Percentiles rank a stretch among this genome's conserved stretches.
phyloP scores from a whole-genome alignment of 2,329 filamentous ascomycete species.

The Cryphonectria carpinicola region DNA sequence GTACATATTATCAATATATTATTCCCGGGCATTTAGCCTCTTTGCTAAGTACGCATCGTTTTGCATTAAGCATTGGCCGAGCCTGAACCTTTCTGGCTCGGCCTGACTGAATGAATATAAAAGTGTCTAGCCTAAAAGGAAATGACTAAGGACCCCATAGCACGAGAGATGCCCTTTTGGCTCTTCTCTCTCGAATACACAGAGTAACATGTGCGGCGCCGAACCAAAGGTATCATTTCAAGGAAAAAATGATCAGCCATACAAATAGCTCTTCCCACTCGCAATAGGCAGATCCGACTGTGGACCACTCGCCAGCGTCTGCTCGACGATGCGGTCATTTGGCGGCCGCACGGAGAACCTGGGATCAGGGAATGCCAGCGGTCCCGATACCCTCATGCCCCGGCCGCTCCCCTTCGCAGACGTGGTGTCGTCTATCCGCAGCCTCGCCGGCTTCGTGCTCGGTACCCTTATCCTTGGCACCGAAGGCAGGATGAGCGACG shows the following conservation, averaged over 20 bases:
- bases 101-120: not conserved
- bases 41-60: slow-evolving; percentile 18
- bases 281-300: slow-evolving; percentile 38
- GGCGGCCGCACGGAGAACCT: slow-evolving; percentile 27
- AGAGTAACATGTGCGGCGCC: not conserved
- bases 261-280: slow-evolving; percentile 43
- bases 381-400: slow-evolving; percentile 38
- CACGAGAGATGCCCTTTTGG: not conserved
- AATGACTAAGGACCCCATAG: slow-evolving; percentile 8
- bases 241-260: slow-evolving; percentile 34
- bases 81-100: not conserved
- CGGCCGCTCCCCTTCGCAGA: slow-evolving; percentile 34
- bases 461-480: slow-evolving; percentile 44
- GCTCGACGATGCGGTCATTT: slow-evolving; percentile 29
- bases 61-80: not conserved
- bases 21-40: slow-evolving; percentile 24
- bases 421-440: slow-evolving; percentile 34
- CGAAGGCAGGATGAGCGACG: slow-evolving; percentile 44
- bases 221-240: slow-evolving; percentile 2
- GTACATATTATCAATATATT: slow-evolving; percentile 20
- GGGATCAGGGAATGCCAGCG: slow-evolving; percentile 31
- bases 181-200: not conserved
- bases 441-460: slow-evolving; percentile 45
- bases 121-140: not conserved
- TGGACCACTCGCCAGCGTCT: slow-evolving; percentile 3